Percentiles rank a stretch among this genome's conserved stretches.
Conservation (phyloP, 352 stramenopile species). For the Albugo laibachii region DNA sequence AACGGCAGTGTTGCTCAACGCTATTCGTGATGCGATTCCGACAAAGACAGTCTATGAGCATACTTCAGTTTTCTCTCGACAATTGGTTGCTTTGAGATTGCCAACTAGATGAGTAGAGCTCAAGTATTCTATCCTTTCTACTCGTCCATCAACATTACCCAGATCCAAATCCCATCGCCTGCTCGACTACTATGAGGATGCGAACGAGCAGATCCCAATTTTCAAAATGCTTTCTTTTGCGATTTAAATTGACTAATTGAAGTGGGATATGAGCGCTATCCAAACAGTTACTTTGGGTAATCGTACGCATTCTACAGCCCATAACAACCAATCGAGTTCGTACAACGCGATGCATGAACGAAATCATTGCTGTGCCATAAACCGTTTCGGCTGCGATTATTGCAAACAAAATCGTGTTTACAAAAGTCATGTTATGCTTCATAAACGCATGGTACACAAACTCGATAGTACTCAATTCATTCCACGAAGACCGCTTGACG, state of each 20-base stretch:
- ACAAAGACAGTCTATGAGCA: no score
- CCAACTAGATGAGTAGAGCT: no score
- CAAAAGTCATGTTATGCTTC: conserved; percentile 66
- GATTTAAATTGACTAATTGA: conserved; percentile 72
- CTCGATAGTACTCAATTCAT: conserved; percentile 45
- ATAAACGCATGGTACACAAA: conserved; percentile 55
- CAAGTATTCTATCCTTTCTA: no score
- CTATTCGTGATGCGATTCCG: no score
- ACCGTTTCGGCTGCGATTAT: conserved; percentile 44
- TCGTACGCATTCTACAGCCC: not conserved
- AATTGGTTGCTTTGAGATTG: no score
- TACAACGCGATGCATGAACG: conserved; percentile 63
- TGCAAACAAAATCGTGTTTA: conserved; percentile 51
- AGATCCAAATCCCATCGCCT: no score
- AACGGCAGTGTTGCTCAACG: no score
- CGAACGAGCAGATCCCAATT: no score
- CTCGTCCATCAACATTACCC: no score
- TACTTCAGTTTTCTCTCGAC: no score
- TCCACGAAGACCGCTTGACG: conserved; percentile 54
- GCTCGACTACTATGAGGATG: no score
- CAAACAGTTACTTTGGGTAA: not conserved
- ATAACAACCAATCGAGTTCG: conserved; percentile 7
- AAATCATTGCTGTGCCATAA: conserved; percentile 48
- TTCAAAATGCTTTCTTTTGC: conserved; percentile 57
- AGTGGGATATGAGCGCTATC: conserved; percentile 68